phyloP scores from a whole-genome alignment of 2,329 filamentous ascomycete genomes.

The Trichophyton benhamiae region DNA sequence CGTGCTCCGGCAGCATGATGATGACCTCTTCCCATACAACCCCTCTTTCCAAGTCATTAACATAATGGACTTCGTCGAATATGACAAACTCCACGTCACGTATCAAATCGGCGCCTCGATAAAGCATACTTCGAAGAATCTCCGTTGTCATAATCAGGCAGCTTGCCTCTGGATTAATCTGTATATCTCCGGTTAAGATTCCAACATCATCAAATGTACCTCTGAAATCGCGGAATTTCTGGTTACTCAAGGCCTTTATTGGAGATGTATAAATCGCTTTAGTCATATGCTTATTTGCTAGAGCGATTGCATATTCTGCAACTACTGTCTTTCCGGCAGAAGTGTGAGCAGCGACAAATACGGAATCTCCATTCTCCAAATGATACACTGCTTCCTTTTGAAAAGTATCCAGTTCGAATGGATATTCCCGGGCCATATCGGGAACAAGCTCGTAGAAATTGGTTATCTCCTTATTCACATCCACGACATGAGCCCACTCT shows the following conservation, averaged over 20 bases:
- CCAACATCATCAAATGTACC: conserved; percentile 87
- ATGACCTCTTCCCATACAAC: conserved; percentile 99
- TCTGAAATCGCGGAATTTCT: conserved; percentile 94
- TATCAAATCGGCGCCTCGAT: conserved; percentile 87
- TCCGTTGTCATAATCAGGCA: conserved; percentile 99
- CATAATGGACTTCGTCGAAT: conserved; percentile 97
- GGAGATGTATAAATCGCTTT: conserved; percentile 98
- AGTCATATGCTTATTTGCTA: conserved; percentile 97
- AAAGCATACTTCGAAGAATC: conserved; percentile 95
- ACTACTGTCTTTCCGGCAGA: conserved; percentile 98
- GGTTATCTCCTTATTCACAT: conserved; percentile 82
- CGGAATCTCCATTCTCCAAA: conserved; percentile 88
- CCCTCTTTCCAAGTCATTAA: conserved; percentile 88
- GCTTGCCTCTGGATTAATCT: conserved; percentile 93
- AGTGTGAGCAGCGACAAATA: conserved; percentile 95
- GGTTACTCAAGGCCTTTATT: conserved; percentile 96
- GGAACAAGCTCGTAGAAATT: conserved; percentile 90
- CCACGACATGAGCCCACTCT: conserved; percentile 98
- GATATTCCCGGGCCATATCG: conserved; percentile 91
- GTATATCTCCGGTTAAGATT: conserved; percentile 92
- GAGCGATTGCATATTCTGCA: conserved; percentile 90
- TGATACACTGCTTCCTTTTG: conserved; percentile 98
- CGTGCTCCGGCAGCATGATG: conserved; percentile 96
- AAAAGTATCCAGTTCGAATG: conserved; percentile 94
- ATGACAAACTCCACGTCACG: conserved; percentile 97